Conservation (phyloP, 2,329 filamentous ascomycete genomes). For the Colletotrichum sp. region DNA sequence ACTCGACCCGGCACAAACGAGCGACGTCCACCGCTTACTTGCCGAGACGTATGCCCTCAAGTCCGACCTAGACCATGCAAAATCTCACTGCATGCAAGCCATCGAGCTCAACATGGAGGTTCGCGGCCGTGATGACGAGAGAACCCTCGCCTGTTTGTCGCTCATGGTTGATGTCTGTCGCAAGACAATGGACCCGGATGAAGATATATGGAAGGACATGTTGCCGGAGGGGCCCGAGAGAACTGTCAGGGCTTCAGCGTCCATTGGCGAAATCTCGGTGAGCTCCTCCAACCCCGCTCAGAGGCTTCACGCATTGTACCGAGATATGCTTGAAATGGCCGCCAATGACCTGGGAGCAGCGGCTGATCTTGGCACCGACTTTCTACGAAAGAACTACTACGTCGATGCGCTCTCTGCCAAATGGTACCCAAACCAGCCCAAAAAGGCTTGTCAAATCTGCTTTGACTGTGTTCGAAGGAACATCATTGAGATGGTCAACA, state of each 20-base stretch:
- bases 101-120: not conserved
- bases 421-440: not conserved
- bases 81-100: not conserved
- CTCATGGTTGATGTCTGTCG: not conserved
- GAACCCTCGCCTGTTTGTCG: not conserved
- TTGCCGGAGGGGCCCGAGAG: not conserved
- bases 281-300: not conserved
- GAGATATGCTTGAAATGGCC: not conserved
- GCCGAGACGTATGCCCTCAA: not conserved
- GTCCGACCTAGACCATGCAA: not conserved
- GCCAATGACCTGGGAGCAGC: accelerated
- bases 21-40: not conserved
- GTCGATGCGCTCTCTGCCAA: not conserved
- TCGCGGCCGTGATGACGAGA: not conserved
- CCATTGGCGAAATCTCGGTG: not conserved
- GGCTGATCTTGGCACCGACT: not conserved
- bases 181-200: not conserved
- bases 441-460: not conserved
- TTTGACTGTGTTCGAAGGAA: not conserved
- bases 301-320: not conserved
- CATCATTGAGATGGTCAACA: not conserved
- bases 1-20: not conserved
- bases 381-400: not conserved
- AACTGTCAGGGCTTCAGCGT: not conserved
- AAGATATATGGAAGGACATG: not conserved